Evolutionary conservation across 345 rosid genomes (phyloP).

Genomic region (Turritis glabra): DNA sequence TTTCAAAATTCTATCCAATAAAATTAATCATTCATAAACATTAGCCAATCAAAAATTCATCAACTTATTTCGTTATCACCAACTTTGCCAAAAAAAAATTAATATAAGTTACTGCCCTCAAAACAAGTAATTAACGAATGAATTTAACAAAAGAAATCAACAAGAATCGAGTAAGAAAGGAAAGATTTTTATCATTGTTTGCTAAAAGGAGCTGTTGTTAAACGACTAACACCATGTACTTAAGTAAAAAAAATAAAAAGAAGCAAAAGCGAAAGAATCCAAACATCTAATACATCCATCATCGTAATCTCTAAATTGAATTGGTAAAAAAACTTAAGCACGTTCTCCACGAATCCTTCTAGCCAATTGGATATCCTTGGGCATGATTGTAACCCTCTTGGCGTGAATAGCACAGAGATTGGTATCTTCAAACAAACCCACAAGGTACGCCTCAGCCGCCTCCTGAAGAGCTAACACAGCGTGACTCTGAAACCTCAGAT

Average conservation of each 20-base stretch:
- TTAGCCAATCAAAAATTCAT: no score
- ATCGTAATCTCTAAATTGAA: not conserved
- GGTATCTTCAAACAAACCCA: constrained; percentile 68
- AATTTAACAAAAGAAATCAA: not conserved
- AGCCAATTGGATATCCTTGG: constrained; percentile 73
- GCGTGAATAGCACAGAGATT: constrained; percentile 67
- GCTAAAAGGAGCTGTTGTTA: not conserved
- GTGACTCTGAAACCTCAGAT: constrained; percentile 42
- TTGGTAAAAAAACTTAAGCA: constrained; percentile 33
- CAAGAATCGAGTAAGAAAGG: not conserved
- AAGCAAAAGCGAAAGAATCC: not conserved
- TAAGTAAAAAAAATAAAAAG: no score
- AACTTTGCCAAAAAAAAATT: no score
- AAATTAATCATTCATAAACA: no score
- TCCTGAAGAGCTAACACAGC: constrained; percentile 38
- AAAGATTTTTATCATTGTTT: not conserved
- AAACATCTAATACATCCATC: not conserved
- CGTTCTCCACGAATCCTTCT: constrained; percentile 79
- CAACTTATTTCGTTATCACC: no score
- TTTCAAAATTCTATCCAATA: no score
- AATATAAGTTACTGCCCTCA: no score
- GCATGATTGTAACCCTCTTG: constrained; percentile 81
- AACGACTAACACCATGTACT: constrained; percentile 15
- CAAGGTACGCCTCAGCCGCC: constrained; percentile 69
- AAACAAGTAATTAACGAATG: no score